Evolutionary conservation across 2,329 filamentous ascomycete species (phyloP).

Genomic region (Plenodomus lindquistii): DNA sequence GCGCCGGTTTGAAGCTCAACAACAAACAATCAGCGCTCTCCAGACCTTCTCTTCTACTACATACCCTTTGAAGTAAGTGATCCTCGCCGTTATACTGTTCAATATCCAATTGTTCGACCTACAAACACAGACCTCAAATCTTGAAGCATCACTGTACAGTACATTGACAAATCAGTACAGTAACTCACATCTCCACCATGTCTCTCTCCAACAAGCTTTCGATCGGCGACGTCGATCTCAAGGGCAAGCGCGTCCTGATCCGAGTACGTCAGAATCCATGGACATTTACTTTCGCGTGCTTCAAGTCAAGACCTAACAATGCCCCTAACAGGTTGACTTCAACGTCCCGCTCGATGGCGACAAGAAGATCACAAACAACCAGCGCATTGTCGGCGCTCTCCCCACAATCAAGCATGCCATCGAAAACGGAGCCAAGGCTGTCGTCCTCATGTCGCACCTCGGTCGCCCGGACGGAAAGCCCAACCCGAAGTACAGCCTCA

Average conservation of each 20-base stretch:
- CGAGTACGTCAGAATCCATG: slow-evolving; percentile 66
- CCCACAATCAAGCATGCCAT: slow-evolving; percentile 95
- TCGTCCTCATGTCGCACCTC: slow-evolving; percentile 97
- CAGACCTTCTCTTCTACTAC: slow-evolving; percentile 11
- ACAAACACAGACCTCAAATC: neutral
- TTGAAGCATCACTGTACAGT: slow-evolving; percentile 2
- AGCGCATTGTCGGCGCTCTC: slow-evolving; percentile 94
- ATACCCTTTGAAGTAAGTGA: slow-evolving; percentile 24
- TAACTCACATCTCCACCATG: slow-evolving; percentile 61
- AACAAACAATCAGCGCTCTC: slow-evolving; percentile 21
- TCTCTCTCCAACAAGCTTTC: slow-evolving; percentile 98
- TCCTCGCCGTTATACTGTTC: slow-evolving; percentile 4
- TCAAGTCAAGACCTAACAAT: slow-evolving; percentile 8
- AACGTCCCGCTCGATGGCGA: slow-evolving; percentile 94
- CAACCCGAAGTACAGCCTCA: slow-evolving; percentile 92
- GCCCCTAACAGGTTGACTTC: slow-evolving; percentile 84
- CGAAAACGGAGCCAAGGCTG: slow-evolving; percentile 86
- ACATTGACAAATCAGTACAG: slow-evolving; percentile 1
- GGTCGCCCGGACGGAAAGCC: slow-evolving; percentile 89
- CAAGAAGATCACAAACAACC: slow-evolving; percentile 96
- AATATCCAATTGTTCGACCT: slow-evolving; percentile 2
- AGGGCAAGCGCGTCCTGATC: slow-evolving; percentile 97
- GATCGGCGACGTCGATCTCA: slow-evolving; percentile 94
- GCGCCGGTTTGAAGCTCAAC: slow-evolving; percentile 14
- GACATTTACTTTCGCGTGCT: slow-evolving; percentile 6